These are phyloP conservation scores for Rubroboletus pulcherrimus DNA, from an alignment of 768 basidiomycete genomes.

Conservation along the genomic window DNA sequence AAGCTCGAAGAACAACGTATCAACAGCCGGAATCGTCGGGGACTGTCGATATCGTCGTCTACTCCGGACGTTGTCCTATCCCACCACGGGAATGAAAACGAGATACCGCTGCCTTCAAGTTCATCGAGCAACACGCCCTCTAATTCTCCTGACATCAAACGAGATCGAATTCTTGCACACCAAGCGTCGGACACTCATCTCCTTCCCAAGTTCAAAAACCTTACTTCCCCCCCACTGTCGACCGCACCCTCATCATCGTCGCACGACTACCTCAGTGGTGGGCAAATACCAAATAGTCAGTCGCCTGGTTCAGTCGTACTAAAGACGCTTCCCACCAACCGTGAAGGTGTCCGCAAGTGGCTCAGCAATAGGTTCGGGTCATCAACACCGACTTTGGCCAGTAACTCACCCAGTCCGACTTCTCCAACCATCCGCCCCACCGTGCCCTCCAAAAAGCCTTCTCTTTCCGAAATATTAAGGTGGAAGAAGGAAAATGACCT, in stretches of 20 bases:
- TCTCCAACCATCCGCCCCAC: conserved; percentile 33
- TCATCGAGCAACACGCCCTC: conserved; percentile 51
- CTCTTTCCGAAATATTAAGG: conserved; percentile 62
- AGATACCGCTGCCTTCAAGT: conserved; percentile 40
- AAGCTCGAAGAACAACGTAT: conserved; percentile 68
- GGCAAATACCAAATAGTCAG: conserved; percentile 26
- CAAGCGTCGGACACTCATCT: conserved; percentile 69
- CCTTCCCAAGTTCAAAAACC: conserved; percentile 46
- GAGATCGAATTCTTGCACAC: conserved; percentile 63
- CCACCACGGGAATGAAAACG: conserved; percentile 43
- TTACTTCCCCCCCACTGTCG: conserved; percentile 39
- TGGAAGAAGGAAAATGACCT: conserved; percentile 54
- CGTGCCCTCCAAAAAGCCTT: conserved; percentile 55
- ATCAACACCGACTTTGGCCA: conserved; percentile 37
- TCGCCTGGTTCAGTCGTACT: conserved; percentile 35
- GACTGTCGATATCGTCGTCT: conserved; percentile 45
- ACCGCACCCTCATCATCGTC: conserved; percentile 45
- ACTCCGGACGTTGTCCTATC: conserved; percentile 46
- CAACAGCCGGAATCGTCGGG: conserved; percentile 50
- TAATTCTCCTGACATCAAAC: conserved; percentile 46
- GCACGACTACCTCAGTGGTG: conserved; percentile 47
- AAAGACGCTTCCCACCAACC: conserved; percentile 61
- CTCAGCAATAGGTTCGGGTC: conserved; percentile 56
- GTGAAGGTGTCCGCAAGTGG: conserved; percentile 81
- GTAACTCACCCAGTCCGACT: conserved; percentile 34